Percentiles rank a stretch among this genome's conserved stretches.
phyloP scores from a whole-genome alignment of 768 basidiomycete species.

The Agaricus subrufescens region DNA sequence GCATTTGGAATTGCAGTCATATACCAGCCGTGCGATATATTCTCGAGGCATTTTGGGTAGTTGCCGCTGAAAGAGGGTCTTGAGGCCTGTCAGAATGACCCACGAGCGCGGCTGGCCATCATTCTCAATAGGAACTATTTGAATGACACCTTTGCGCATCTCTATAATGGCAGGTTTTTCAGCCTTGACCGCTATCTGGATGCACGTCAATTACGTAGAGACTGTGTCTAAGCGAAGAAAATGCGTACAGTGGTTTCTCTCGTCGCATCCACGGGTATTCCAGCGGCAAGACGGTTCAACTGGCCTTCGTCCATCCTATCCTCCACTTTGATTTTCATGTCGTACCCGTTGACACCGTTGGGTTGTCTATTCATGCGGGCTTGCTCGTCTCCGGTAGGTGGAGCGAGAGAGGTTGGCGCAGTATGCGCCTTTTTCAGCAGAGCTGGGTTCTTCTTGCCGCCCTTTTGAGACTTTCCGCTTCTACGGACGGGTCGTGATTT shows the following conservation, averaged over 20 bases:
- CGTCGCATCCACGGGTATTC: conserved; percentile 70
- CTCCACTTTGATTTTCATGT: conserved; percentile 61
- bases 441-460: conserved; percentile 53
- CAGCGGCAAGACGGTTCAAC: conserved; percentile 71
- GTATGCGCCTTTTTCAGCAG: conserved; percentile 57
- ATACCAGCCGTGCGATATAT: conserved; percentile 94
- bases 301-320: conserved; percentile 79
- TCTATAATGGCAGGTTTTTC: conserved; percentile 82
- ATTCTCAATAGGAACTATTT: conserved; percentile 81
- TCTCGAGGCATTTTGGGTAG: conserved; percentile 98
- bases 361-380: conserved; percentile 32
- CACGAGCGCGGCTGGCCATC: conserved; percentile 71
- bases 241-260: conserved; percentile 28
- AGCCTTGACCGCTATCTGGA: conserved; percentile 48
- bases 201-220: not conserved
- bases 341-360: conserved; percentile 44
- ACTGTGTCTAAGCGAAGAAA: not conserved
- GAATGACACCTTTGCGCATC: conserved; percentile 77
- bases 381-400: conserved; percentile 34
- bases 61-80: conserved; percentile 95
- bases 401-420: conserved; percentile 39
- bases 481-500: conserved; percentile 28
- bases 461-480: conserved; percentile 46
- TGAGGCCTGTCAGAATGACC: conserved; percentile 89
- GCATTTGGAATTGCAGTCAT: conserved; percentile 87